phyloP scores from a whole-genome alignment of 2,329 filamentous ascomycete species.

The Colletotrichum ledebouriae region DNA sequence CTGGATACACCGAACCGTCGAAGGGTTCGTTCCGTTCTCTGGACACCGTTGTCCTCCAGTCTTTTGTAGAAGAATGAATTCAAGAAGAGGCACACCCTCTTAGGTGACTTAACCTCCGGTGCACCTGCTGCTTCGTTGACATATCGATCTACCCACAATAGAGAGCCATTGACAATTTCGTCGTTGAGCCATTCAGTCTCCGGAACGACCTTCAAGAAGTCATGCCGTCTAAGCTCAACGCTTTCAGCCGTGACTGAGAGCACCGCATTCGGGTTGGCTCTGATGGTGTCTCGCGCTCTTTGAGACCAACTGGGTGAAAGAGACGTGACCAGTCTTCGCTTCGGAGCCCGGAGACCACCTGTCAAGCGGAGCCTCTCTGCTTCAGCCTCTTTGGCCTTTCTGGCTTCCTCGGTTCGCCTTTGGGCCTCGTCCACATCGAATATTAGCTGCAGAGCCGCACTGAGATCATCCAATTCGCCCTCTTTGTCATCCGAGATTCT shows the following conservation, averaged over 20 bases:
- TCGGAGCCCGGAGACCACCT: conserved; percentile 39
- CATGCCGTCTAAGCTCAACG: conserved; percentile 57
- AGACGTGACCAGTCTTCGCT: conserved; percentile 22
- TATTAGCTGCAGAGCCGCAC: conserved; percentile 33
- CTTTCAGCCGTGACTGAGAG: conserved; percentile 38
- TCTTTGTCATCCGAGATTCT: conserved; percentile 42
- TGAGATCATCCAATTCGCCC: conserved; percentile 40
- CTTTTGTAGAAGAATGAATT: conserved; percentile 76
- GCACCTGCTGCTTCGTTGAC: conserved; percentile 70
- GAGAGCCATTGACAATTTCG: conserved; percentile 77
- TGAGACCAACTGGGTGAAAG: conserved; percentile 31
- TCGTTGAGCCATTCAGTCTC: conserved; percentile 79
- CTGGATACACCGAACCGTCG: conserved; percentile 69
- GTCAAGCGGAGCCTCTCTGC: conserved; percentile 35
- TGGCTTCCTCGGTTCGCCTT: conserved; percentile 35
- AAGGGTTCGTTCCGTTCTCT: conserved; percentile 66
- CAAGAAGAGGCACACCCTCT: conserved; percentile 73
- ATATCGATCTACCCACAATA: conserved; percentile 71
- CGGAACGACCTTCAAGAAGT: conserved; percentile 74
- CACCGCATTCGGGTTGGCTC: conserved; percentile 12
- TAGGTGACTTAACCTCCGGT: conserved; percentile 51
- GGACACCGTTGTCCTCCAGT: conserved; percentile 62
- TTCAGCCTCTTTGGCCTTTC: conserved; percentile 23
- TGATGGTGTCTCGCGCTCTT: conserved; percentile 18
- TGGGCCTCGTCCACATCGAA: conserved; percentile 36